A percentile compares a stretch with the other conserved stretches of the same genome.
Evolutionary conservation across 2,329 filamentous ascomycete species (phyloP).

Genomic region (Aureobasidium leucospermi): DNA sequence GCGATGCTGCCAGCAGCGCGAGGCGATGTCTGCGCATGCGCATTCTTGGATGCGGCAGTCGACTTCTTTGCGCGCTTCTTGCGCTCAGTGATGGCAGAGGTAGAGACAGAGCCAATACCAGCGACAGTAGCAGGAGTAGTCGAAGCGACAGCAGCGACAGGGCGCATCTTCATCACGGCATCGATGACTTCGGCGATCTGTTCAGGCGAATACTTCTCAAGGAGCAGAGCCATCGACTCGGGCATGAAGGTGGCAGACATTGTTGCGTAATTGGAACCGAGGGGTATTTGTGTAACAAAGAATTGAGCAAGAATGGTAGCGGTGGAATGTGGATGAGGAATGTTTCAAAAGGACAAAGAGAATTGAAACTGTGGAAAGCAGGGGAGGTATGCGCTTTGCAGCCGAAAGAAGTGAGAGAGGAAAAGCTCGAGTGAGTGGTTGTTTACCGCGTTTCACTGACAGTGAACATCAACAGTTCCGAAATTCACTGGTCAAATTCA

Average conservation of each 20-base stretch:
- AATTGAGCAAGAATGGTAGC: slow-evolving; percentile 21
- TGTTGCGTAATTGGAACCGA: neutral
- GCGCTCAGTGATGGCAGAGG: neutral
- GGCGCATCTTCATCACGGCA: neutral
- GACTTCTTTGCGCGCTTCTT: slow-evolving; percentile 19
- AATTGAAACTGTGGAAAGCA: neutral
- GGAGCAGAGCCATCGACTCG: slow-evolving; percentile 9
- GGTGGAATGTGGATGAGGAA: slow-evolving; percentile 10
- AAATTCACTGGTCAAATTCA: neutral
- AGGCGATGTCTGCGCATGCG: neutral
- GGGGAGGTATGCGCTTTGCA: neutral
- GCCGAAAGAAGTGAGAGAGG: neutral
- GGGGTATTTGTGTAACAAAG: slow-evolving; percentile 19
- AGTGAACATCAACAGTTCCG: neutral
- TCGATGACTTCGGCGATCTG: neutral
- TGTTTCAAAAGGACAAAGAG: slow-evolving; percentile 6
- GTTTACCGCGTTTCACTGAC: neutral
- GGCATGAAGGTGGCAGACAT: neutral
- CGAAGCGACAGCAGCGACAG: neutral
- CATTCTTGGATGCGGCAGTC: neutral
- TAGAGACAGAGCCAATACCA: too few relatives aligned
- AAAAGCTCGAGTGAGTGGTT: neutral
- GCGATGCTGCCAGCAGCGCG: neutral
- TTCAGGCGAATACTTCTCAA: slow-evolving; percentile 10
- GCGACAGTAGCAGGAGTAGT: neutral